Conservation (phyloP, 129 eudicot species). For the Centella asiatica region DNA sequence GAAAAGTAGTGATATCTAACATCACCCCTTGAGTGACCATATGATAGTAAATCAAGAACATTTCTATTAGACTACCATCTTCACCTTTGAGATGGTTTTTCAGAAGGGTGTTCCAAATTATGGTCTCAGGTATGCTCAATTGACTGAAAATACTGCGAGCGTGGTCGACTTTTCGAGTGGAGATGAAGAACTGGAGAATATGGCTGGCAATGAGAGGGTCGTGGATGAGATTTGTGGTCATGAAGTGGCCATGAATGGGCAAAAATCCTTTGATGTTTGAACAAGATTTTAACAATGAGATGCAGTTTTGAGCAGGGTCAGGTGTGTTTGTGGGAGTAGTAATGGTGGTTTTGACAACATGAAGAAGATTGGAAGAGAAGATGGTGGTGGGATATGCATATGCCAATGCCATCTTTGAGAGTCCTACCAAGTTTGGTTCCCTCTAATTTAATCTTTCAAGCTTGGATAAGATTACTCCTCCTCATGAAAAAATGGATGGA, state of each 20-base stretch:
- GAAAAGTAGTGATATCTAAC: slow-evolving; percentile 11
- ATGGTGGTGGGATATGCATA: slow-evolving; percentile 1
- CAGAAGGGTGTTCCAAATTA: slow-evolving; percentile 3
- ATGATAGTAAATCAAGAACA: slow-evolving; percentile 4
- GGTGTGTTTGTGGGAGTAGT: not conserved
- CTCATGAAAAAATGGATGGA: not conserved
- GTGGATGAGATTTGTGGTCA: slow-evolving; percentile 9
- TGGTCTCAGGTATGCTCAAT: not conserved
- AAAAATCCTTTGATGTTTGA: not conserved
- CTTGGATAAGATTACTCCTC: not conserved
- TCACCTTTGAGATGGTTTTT: not conserved
- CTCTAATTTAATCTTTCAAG: not conserved
- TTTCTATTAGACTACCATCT: not conserved
- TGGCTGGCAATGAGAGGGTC: slow-evolving; percentile 3
- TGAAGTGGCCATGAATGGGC: slow-evolving; percentile 3
- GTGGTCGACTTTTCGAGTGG: not conserved
- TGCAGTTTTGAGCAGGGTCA: not conserved
- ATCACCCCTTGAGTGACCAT: not conserved
- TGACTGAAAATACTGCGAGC: not conserved
- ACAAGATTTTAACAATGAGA: slow-evolving; percentile 9
- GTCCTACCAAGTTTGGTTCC: slow-evolving; percentile 6
- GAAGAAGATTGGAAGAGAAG: slow-evolving; percentile 2
- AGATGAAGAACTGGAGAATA: slow-evolving; percentile 3
- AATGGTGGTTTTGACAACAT: not conserved
- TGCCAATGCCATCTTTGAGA: slow-evolving; percentile 8